Evolutionary conservation across 257 asterid genomes (phyloP), one percentile per base, ranked within the genome.

Genomic region (Primulina tabacum): DNA sequence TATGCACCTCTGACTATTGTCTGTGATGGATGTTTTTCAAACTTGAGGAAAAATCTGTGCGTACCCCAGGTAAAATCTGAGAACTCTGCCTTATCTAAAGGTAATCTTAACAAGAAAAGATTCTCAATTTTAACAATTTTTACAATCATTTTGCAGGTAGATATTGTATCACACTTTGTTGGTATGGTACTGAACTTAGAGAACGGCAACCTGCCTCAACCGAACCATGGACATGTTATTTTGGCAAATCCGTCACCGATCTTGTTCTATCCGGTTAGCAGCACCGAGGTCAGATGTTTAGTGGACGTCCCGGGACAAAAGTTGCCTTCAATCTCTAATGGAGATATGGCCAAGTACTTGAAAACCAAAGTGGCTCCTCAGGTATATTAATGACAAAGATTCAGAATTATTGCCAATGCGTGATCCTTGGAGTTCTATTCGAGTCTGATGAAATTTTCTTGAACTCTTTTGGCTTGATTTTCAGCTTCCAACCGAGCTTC

Each of bases 1-100:
- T 77, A 47, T 69, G 87, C 89, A 63, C 89, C 85, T 60, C 76
- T 84, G 12, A 82, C 89, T 4, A 79, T 84, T 11, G 85, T 82
- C 2, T 84, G 89, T 17, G 89, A 84, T 66, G 89, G 86, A 18
- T 79, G 89, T 64, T 82, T 84, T 65, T 84, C 89, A 63, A 82
- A 82, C 58, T 71, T 82, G 75, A 77, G 87, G 58, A 83, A 81
- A 37, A 78, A 74, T 47, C 81, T 85, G 1, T 85, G 87, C 73
- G 75, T 76, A 20, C 90, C 90, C 2, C 81, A 82, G 86, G 86
- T 80, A 64, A 30, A 17, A 29, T 56, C 12, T 30, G 7, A 71
- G 16, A 60, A 67, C 20, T 20, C 10, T 4, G 2, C 37, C 58
- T 43, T 10, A 1, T 60, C 5, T 2, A 6, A 9, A 26, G 8